Evolutionary conservation across 2,329 filamentous ascomycete species (phyloP).

Genomic region (Clarireedia monteithiana): DNA sequence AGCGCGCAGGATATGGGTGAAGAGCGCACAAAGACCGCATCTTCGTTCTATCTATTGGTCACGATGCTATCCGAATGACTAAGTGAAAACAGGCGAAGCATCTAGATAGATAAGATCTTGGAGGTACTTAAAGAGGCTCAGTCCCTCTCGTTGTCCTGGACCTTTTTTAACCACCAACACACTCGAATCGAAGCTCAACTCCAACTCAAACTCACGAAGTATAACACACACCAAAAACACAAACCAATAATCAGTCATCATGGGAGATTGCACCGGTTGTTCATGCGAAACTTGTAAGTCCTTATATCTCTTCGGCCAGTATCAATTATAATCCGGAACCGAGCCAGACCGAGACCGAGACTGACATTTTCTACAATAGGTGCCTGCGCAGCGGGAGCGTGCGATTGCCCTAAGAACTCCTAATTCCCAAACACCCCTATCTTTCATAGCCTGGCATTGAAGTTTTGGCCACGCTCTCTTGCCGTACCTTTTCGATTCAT

Average conservation of each 20-base stretch:
- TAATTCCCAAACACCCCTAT: background rate
- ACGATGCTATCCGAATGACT: background rate
- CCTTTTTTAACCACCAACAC: background rate
- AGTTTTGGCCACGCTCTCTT: background rate
- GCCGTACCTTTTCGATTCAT: background rate
- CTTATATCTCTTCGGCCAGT: background rate
- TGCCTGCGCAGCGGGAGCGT: background rate
- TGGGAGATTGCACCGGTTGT: background rate
- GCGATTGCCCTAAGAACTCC: background rate
- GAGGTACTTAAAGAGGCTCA: background rate
- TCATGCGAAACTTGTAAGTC: background rate
- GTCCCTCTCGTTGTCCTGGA: background rate
- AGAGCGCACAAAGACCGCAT: background rate
- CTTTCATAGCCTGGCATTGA: background rate
- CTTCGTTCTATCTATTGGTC: background rate
- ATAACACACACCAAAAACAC: background rate
- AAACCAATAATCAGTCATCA: background rate
- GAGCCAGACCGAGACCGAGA: no score
- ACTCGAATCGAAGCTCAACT: background rate
- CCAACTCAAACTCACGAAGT: background rate
- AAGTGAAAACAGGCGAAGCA: background rate
- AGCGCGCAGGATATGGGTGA: background rate
- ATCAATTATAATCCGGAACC: background rate
- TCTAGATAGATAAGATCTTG: background rate
- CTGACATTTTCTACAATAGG: background rate